Conservation (phyloP, 176 grass and related monocot species). For the Carex myosuroides region DNA sequence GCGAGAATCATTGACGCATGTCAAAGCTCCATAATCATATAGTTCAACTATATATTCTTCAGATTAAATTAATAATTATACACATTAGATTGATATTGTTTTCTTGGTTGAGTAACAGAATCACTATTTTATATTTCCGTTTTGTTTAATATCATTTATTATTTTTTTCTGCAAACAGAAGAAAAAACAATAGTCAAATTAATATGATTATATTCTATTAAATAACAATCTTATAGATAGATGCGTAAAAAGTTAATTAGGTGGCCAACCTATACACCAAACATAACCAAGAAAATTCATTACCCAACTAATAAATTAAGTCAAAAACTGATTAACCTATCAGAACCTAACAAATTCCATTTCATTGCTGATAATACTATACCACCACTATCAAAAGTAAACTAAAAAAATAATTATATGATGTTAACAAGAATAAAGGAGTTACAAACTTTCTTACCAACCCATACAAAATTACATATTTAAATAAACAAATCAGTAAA, state of each 20-base stretch:
- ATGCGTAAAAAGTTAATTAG: background rate
- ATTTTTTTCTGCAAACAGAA: too few species aligned
- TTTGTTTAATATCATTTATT: too few species aligned
- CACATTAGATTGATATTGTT: too few species aligned
- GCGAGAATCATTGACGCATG: too few species aligned
- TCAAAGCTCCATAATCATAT: too few species aligned
- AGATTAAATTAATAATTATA: too few species aligned
- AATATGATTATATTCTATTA: background rate
- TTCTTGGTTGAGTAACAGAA: too few species aligned
- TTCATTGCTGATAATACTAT: background rate
- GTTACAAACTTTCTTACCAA: background rate
- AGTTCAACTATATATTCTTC: too few species aligned
- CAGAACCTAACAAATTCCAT: background rate
- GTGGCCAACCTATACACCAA: too few species aligned
- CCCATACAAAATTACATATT: background rate
- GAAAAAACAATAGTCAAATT: too few species aligned
- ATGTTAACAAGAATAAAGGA: background rate
- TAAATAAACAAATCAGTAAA: background rate
- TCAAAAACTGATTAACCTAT: background rate
- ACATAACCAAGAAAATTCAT: background rate
- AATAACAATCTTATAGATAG: background rate
- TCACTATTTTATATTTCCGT: too few species aligned
- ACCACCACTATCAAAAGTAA: background rate
- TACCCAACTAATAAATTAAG: background rate
- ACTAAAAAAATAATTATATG: background rate